Evolutionary conservation across 83 land plant species (phyloP), one percentile per base, ranked within the genome.

Genomic region (Isoetes engelmannii): DNA sequence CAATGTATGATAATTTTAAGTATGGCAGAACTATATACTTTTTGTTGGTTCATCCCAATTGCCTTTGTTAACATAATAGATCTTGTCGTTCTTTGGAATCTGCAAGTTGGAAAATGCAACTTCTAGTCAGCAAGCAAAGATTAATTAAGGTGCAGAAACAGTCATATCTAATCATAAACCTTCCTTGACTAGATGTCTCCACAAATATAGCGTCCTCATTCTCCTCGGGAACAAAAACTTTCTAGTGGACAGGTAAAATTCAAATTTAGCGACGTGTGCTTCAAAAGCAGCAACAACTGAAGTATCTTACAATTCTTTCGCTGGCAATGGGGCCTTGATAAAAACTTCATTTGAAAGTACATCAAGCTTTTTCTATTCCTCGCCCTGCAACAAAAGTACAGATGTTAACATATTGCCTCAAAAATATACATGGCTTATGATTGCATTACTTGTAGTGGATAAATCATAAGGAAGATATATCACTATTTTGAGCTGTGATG

Each of bases 21-120:
- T 51, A 51, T 10, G 54, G 3, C 48, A 45, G 12, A 18, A 28
- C 43, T 4, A 64, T 82, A 48, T 82, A 92, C 97, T 83, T 47
- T 80, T 79, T 4, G 99, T 94, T 61, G 99, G 93, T 54, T 74
- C 83, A 76, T 94, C 99, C 99, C 99, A 94, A 81, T 94, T 94
- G 68, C 99, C 99, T 81, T 94, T 97, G 67, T 94, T 94, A 20
- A 94, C 99, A 4, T 97, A 94, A 75, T 94, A 94, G 17, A 94
- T 94, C 72, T 90, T 90, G 46, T 97, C 99, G 69, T 94, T 94
- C 83, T 86, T 88, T 45, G 99, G 99, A 54, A 90, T 88, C 98
- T 94, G 82, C 28, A 58, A 4, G 9, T 8, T 18, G 19, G 62
- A 18, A 59, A 18, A 19, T 37, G 28, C 8, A 18, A 1, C 8